A percentile compares a stretch with the other conserved stretches of the same genome.
Evolutionary conservation across 2,329 filamentous ascomycete genomes (phyloP).

Genomic region (Fusarium virguliforme): DNA sequence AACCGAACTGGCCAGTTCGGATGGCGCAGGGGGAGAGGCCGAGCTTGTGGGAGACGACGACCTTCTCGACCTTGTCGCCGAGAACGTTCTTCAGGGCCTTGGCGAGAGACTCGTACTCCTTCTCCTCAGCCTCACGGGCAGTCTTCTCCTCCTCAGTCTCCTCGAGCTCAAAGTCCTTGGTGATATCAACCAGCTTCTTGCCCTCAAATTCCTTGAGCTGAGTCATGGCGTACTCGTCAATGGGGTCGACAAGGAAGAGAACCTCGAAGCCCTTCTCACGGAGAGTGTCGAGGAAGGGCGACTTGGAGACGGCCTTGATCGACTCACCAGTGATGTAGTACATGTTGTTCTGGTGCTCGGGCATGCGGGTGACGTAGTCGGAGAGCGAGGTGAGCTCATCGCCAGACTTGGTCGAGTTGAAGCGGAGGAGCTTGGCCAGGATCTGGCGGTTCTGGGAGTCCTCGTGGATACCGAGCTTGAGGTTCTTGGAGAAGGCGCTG

Average conservation of each 20-base stretch:
- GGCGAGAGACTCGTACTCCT: constrained; percentile 94
- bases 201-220: constrained; percentile 99
- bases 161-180: constrained; percentile 99
- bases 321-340: constrained; percentile 99
- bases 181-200: constrained; percentile 99
- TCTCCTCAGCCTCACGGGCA: constrained; percentile 94
- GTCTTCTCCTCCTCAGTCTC: constrained; percentile 99
- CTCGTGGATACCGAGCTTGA: constrained; percentile 99
- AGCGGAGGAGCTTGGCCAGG: constrained; percentile 98
- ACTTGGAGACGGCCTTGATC: constrained; percentile 97
- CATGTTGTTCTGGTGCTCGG: constrained; percentile 99
- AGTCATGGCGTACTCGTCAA: constrained; percentile 99
- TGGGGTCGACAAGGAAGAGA: constrained; percentile 98
- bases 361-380: constrained; percentile 99
- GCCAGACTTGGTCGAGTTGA: constrained; percentile 98
- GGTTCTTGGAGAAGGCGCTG: constrained; percentile 99
- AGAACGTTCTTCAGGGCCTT: constrained; percentile 99
- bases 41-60: constrained; percentile 98
- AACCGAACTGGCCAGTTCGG: constrained; percentile 99
- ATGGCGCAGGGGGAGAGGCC: constrained; percentile 95
- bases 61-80: constrained; percentile 99
- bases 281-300: constrained; percentile 98
- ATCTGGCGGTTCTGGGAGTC: constrained; percentile 95
- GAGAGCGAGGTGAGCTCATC: constrained; percentile 94
- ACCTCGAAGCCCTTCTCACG: constrained; percentile 99